Base-by-base conservation (phyloP, 2,329 filamentous ascomycete genomes). In the Rhytidhysteron rufulum region DNA sequence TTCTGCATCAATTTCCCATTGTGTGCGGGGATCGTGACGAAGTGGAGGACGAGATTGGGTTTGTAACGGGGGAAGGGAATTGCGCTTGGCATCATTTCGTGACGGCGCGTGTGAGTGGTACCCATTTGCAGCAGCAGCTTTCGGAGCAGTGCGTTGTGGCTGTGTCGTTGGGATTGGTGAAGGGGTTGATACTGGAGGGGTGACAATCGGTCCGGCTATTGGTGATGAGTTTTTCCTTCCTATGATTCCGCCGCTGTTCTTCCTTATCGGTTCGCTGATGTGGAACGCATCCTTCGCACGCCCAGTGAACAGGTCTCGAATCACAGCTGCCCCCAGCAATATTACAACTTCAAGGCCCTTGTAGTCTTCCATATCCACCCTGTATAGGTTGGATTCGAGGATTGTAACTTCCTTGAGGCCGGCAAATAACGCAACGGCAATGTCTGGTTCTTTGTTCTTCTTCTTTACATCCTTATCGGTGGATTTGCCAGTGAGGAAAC, bases 301-400 rank as follows among this genome's bases (percentile, higher is more conserved):
- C 43, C 76, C 68, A 53, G 81, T 82, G 62, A 75, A 83, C 4
- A 83, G 65, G 51, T 83, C 80, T 18, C 77, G 71, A 42, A 84
- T 82, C 10, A 79, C 77, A 2, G 78, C 70, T 1, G 78, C 79
- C 13, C 77, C 70, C 0, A 84, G 67, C 20, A 83, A 57, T 17
- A 97, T 67, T 1, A 90, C 83, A 1, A 97, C 79, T 61, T 98
- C 93, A 4, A 97, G 71, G 0, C 93, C 93, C 64, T 96, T 97
- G 42, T 85, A 82, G 65, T 98, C 93, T 63, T 98, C 89, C 46
- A 97, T 82, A 31, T 97, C 90, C 9, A 97, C 85, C 5, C 93
- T 78, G 45, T 85, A 83, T 58, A 97, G 74, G 60, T 97, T 97
- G 4, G 91, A 87, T 65, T 98, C 87, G 70, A 97, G 96, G 31